Conservation (phyloP, 1,284 basidiomycete genomes). For the Cutaneotrichosporon mucoides region DNA sequence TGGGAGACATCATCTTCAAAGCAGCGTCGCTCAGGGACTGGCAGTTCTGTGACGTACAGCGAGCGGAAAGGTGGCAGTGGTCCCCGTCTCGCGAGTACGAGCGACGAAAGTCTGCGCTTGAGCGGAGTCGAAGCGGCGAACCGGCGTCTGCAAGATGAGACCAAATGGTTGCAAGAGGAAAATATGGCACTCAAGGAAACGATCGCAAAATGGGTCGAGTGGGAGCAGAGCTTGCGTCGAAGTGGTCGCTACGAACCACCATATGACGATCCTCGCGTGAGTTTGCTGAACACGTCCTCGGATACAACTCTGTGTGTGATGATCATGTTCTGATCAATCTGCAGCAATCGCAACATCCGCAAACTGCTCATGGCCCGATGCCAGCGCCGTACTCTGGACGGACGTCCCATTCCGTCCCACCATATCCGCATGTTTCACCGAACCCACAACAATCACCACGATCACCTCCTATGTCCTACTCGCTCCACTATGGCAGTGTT, state of each 20-base stretch:
- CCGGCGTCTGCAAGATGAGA: conserved; percentile 32
- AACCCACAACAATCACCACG: background rate
- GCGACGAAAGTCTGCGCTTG: conserved; percentile 27
- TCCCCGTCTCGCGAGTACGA: background rate
- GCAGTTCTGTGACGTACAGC: background rate
- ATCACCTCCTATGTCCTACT: background rate
- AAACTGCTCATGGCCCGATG: background rate
- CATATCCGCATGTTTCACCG: background rate
- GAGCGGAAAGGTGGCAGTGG: background rate
- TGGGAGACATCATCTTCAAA: background rate
- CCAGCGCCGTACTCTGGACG: background rate
- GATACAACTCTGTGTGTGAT: background rate
- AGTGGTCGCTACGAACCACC: background rate
- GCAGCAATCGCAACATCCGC: background rate
- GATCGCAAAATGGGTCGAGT: conserved; percentile 22
- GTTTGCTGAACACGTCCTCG: background rate
- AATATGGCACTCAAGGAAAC: conserved; percentile 25
- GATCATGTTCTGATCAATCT: background rate
- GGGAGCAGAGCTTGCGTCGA: conserved; percentile 5
- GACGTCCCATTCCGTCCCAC: background rate
- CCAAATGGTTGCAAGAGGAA: conserved; percentile 27
- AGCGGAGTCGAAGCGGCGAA: conserved; percentile 36
- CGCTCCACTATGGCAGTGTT: background rate
- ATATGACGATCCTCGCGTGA: background rate
- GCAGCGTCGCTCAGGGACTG: background rate